A percentile compares a stretch with the other conserved stretches of the same genome.
Evolutionary conservation across 1,139 yeast species (phyloP).

Genomic region (Kodamaea anthophila): DNA sequence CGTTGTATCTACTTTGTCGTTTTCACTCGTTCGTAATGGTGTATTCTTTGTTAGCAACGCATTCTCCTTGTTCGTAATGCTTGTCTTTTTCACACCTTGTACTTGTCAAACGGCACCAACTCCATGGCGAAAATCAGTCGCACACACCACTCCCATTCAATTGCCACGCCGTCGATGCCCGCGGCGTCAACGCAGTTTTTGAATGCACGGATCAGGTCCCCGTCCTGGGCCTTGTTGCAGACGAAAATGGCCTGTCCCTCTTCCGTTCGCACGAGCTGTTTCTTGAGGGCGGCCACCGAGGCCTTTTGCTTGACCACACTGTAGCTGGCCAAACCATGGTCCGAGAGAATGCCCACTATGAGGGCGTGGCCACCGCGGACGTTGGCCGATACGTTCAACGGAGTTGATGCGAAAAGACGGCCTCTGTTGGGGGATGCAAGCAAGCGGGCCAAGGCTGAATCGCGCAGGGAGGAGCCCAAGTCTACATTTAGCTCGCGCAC

Average conservation of each 20-base stretch:
- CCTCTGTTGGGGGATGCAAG: slow-evolving; percentile 25
- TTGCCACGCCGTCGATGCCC: slow-evolving; percentile 19
- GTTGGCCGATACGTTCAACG: slow-evolving; percentile 53
- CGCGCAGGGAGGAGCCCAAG: slow-evolving; percentile 19
- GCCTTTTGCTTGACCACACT: slow-evolving; percentile 23
- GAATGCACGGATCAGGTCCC: slow-evolving; percentile 38
- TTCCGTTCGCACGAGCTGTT: slow-evolving; percentile 6
- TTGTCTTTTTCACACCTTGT: slow-evolving; percentile 11
- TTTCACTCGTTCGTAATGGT: too few relatives aligned
- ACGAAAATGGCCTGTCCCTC: slow-evolving; percentile 21
- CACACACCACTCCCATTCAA: slow-evolving; percentile 71
- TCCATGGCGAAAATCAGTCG: slow-evolving; percentile 48
- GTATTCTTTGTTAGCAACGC: too few relatives aligned
- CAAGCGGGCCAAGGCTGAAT: slow-evolving; percentile 17
- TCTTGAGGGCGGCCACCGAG: slow-evolving; percentile 8
- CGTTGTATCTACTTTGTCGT: too few relatives aligned
- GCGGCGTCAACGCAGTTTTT: slow-evolving; percentile 24
- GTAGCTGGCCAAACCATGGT: slow-evolving; percentile 54
- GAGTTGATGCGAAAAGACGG: slow-evolving; percentile 38
- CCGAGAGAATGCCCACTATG: slow-evolving; percentile 52
- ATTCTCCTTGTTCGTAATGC: background rate
- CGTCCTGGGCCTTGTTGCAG: slow-evolving; percentile 39
- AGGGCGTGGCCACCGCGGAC: slow-evolving; percentile 65
- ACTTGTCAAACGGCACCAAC: slow-evolving; percentile 22
- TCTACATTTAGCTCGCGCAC: slow-evolving; percentile 26